Percentiles rank a stretch among this genome's conserved stretches.
phyloP scores from a whole-genome alignment of 306 rosid genomes.

The Styphnolobium japonicum region DNA sequence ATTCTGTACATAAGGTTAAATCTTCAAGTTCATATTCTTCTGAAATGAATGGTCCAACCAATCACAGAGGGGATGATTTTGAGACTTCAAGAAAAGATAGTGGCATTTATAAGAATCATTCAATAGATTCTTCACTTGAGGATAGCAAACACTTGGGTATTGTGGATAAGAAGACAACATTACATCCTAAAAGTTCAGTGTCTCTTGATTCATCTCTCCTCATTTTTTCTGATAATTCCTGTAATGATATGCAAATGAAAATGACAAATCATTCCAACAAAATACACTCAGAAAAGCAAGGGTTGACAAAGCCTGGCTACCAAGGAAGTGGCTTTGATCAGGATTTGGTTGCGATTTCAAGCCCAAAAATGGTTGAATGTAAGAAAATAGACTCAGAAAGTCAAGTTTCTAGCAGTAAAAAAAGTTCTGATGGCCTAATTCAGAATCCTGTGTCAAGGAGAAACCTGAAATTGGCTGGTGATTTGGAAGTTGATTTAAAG shows the following conservation, averaged over 20 bases:
- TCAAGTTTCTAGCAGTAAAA: slow-evolving; percentile 20
- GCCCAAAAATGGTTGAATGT: slow-evolving; percentile 23
- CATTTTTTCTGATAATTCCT: slow-evolving; percentile 29
- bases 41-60: slow-evolving; percentile 31
- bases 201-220: slow-evolving; percentile 38
- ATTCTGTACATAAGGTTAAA: slow-evolving; percentile 52
- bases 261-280: slow-evolving; percentile 29
- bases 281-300: slow-evolving; percentile 32
- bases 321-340: slow-evolving; percentile 26
- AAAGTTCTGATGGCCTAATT: slow-evolving; percentile 1
- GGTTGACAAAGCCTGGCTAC: slow-evolving; percentile 19
- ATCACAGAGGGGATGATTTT: slow-evolving; percentile 32
- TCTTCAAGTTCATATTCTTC: slow-evolving; percentile 49
- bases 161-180: slow-evolving; percentile 34
- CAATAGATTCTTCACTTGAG: slow-evolving; percentile 39
- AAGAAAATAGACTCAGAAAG: slow-evolving; percentile 41
- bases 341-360: slow-evolving; percentile 10
- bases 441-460: slow-evolving; percentile 24
- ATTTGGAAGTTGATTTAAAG: slow-evolving; percentile 22
- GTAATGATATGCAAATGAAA: slow-evolving; percentile 25
- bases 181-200: slow-evolving; percentile 33
- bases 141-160: slow-evolving; percentile 33
- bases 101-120: slow-evolving; percentile 25
- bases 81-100: slow-evolving; percentile 32
- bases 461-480: slow-evolving; percentile 25